Evolutionary conservation across 2,329 filamentous ascomycete genomes (phyloP).

Genomic region (Cladosporium sp.): DNA sequence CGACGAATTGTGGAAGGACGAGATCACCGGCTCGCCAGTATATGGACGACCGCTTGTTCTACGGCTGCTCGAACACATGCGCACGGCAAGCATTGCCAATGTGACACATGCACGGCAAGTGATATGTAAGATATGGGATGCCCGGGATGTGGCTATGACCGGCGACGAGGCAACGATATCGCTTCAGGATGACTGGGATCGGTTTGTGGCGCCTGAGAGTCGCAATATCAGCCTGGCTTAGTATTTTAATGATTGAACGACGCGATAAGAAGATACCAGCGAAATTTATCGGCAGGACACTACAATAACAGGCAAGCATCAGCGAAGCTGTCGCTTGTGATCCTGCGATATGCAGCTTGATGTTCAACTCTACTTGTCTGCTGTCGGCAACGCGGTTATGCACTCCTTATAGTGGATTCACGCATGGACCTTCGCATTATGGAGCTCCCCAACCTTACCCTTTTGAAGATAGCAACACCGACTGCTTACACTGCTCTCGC

Average conservation of each 20-base stretch:
- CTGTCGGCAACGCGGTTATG: conserved; percentile 1
- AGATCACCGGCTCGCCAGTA: conserved; percentile 23
- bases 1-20: conserved; percentile 39
- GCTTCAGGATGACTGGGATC: conserved; percentile 44
- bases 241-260: not conserved
- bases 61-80: conserved; percentile 43
- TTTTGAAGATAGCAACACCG: not conserved
- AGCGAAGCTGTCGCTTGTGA: not conserved
- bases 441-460: not conserved
- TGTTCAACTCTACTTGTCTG: not conserved
- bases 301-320: not conserved
- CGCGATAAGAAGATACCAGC: not conserved
- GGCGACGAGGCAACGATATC: not conserved
- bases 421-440: conserved; percentile 8
- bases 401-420: not conserved
- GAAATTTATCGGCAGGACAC: not conserved
- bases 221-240: conserved; percentile 45
- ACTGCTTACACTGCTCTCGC: not conserved
- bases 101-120: conserved; percentile 48
- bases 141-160: conserved; percentile 39
- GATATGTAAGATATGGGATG: conserved; percentile 51
- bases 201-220: conserved; percentile 45
- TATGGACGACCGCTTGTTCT: conserved; percentile 44
- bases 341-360: not conserved
- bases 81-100: conserved; percentile 44